Evolutionary conservation across 2,329 filamentous ascomycete species (phyloP), one percentile per base, ranked within the genome.

Genomic region (Didymella segeticola): DNA sequence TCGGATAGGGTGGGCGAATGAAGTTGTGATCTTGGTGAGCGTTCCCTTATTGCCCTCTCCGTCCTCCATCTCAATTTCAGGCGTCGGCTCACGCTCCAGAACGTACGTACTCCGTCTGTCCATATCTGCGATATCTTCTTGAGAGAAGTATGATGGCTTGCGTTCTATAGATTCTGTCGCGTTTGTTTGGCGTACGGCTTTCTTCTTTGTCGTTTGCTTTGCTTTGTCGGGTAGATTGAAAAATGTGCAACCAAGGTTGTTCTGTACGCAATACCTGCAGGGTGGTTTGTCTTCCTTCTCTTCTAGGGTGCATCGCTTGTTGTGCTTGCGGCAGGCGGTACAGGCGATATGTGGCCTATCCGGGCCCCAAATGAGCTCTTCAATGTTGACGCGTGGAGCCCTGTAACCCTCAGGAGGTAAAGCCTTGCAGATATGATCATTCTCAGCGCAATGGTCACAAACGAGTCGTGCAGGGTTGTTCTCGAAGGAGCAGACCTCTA

Each of bases 1-100:
- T 3, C 57, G 30, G 11, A 80, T 72, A 0, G 78, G 78, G 41
- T 79, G 76, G 1, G 76, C 70, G 42, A 77, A 75, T 1, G 66
- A 73, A 1, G 77, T 80, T 2, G 53, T 54, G 36, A 79, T 72
- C 25, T 61, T 69, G 7, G 60, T 68, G 14, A 69, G 42, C 11
- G 48, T 30, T 1, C 72, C 72, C 11, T 23, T 56, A 50, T 63
- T 61, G 7, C 70, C 71, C 7, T 55, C 41, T 1, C 56, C 34
- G 22, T 75, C 72, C 22, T 64, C 57, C 61, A 73, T 65, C 11
- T 65, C 57, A 0, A 67, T 46, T 7, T 68, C 61, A 12, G 65
- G 64, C 0, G 64, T 70, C 3, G 57, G n/a, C 10, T 66, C 61
- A 4, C 61, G 62, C 17, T 47, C 46, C 7, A 34, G 9, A 6